Evolutionary conservation across 2,329 filamentous ascomycete genomes (phyloP), one percentile per base, ranked within the genome.

Genomic region (Zymoseptoria pseudotritici): DNA sequence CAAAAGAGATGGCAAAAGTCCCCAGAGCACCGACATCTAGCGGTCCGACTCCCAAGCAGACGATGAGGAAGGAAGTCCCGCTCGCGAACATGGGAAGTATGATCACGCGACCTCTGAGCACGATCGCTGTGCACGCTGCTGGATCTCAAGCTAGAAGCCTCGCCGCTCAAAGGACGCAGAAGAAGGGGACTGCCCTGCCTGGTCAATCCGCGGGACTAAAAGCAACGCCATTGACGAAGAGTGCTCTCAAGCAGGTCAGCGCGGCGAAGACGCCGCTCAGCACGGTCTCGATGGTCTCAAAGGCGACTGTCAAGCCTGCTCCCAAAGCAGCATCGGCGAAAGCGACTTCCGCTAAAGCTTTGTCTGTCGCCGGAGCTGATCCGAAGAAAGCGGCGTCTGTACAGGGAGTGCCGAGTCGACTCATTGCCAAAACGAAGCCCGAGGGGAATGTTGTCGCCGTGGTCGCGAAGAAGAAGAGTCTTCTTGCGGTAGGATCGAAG

Each of bases 101-200:
- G 49, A 67, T 74, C 53, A 74, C 72, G 1, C 59, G 72, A 36
- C 72, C 72, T 9, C 54, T 74, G 8, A 71, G 65, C 22, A 74
- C 72, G 1, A 57, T 73, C 31, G 72, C 71, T 1, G 61, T 74
- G 31, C 71, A 74, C n/a, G 67, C 61, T 46, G 70, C 69, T 19
- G 67, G 66, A 7, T 58, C 60, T 17, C 58, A 63, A 21, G 61
- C 71, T 11, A 63, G 67, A 36, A 67, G 69, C 24, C 65, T 68
- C 7, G 69, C 70, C 11, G 67, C 71, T 6, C 64, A 70, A 29
- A 58, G 67, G 29, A 59, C 66, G 21, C 61, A 64, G 42, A 62
- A 62, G 22, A 71, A 67, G 50, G 67, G 63, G 3, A 61, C 65
- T 36, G 69, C 65, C 19, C 56, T 68, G 36, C 65, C 67, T n/a